Evolutionary conservation across 2,329 filamentous ascomycete species (phyloP).

Genomic region (Pyrenophora seminiperda): DNA sequence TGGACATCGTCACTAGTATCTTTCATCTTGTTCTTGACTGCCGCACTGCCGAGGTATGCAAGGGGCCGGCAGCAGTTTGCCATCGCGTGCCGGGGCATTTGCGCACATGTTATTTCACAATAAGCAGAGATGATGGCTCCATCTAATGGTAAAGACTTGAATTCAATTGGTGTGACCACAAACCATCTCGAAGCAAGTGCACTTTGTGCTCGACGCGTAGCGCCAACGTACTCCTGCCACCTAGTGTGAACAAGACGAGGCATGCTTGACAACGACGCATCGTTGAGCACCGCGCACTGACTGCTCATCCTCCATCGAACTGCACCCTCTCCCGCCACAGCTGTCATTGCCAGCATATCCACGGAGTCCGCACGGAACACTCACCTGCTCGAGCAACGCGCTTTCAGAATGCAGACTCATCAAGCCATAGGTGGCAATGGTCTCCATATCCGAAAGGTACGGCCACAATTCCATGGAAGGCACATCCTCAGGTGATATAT

Average conservation of each 20-base stretch:
- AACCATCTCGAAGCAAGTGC: background rate
- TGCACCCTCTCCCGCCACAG: background rate
- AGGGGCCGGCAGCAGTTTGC: too few relatives aligned
- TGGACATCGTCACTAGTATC: conserved; percentile 5
- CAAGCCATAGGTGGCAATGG: background rate
- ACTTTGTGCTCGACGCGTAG: conserved; percentile 1
- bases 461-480: background rate
- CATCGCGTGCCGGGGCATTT: too few relatives aligned
- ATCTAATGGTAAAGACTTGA: background rate
- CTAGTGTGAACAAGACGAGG: background rate
- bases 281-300: background rate
- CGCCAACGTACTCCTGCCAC: background rate
- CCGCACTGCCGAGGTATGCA: background rate
- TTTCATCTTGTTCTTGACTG: background rate
- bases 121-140: too few relatives aligned
- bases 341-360: background rate
- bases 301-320: conserved; percentile 1
- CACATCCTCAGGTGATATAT: conserved; percentile 4
- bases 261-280: background rate
- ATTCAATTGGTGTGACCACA: conserved; percentile 1
- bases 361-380: background rate
- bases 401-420: background rate
- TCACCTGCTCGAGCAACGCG: background rate
- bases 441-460: conserved; percentile 1
- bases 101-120: too few relatives aligned